These are phyloP conservation scores for Phytopythium oedochilum DNA, from an alignment of 352 stramenopile genomes.

Conservation along the genomic window DNA sequence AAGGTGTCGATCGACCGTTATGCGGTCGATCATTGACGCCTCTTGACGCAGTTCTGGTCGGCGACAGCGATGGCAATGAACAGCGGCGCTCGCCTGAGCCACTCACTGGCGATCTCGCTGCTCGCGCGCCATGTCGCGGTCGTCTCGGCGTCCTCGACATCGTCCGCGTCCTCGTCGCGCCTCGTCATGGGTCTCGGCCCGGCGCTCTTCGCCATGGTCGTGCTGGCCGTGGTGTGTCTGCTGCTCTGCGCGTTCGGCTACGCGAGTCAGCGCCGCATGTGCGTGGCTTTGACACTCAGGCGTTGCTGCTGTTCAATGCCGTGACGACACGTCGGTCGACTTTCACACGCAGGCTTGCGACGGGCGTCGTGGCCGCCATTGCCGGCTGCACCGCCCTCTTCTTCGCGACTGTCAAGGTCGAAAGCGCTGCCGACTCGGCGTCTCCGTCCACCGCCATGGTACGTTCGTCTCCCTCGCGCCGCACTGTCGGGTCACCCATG, in stretches of 20 bases:
- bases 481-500: no score
- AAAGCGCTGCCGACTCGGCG: slow-evolving; percentile 4
- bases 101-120: neutral
- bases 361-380: slow-evolving; percentile 18
- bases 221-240: slow-evolving; percentile 22
- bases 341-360: slow-evolving; percentile 23
- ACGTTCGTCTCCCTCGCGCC: neutral
- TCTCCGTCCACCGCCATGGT: slow-evolving; percentile 4
- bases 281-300: slow-evolving; percentile 3
- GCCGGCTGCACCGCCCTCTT: slow-evolving; percentile 24
- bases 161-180: neutral
- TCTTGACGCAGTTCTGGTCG: neutral
- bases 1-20: neutral
- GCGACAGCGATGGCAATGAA: neutral
- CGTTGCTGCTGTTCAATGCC: no score
- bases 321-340: no score
- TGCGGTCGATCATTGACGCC: neutral
- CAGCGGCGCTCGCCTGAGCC: neutral
- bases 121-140: neutral
- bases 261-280: slow-evolving; percentile 11
- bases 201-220: slow-evolving; percentile 29
- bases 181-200: slow-evolving; percentile 24
- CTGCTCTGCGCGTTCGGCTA: slow-evolving; percentile 28
- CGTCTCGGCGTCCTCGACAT: neutral
- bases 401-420: slow-evolving; percentile 30